Evolutionary conservation across 306 rosid species (phyloP).

Genomic region (Vigna mungo): DNA sequence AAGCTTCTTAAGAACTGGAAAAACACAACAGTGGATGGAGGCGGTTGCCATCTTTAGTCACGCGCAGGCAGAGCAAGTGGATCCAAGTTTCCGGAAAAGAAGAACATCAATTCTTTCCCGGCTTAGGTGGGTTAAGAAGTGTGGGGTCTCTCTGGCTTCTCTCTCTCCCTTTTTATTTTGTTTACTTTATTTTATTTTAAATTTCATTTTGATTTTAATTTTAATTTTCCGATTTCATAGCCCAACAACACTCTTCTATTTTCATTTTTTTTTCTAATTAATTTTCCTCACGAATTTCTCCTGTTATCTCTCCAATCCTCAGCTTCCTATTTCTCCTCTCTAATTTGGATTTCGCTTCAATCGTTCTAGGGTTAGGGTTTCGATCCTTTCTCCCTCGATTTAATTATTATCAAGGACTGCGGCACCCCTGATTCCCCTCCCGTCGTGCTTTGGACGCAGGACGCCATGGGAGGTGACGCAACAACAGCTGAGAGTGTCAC

Average conservation of each 20-base stretch:
- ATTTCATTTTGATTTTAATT: background rate
- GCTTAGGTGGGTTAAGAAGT: slow-evolving; percentile 48
- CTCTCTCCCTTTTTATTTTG: background rate
- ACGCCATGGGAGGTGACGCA: slow-evolving; percentile 72
- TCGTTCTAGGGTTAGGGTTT: slow-evolving; percentile 51
- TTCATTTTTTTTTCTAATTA: background rate
- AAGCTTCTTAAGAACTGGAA: too few relatives aligned
- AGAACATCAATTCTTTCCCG: slow-evolving; percentile 58
- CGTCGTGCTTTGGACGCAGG: slow-evolving; percentile 46
- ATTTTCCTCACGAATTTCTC: slow-evolving; percentile 8
- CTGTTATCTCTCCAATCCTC: slow-evolving; percentile 36
- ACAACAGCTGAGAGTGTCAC: slow-evolving; percentile 46
- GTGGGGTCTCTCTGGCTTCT: slow-evolving; percentile 1
- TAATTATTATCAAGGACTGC: background rate
- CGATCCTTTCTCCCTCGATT: slow-evolving; percentile 18
- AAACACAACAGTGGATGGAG: background rate
- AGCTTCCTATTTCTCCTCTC: slow-evolving; percentile 5
- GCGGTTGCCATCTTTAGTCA: background rate
- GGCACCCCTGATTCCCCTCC: slow-evolving; percentile 41
- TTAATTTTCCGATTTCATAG: slow-evolving; percentile 13
- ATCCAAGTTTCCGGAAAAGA: slow-evolving; percentile 42
- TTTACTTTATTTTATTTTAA: background rate
- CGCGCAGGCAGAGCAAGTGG: slow-evolving; percentile 51
- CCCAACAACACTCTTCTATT: background rate
- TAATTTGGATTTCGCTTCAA: slow-evolving; percentile 17